Evolutionary conservation across 1,139 yeast genomes (phyloP).

Genomic region (Geotrichum aggregatum): DNA sequence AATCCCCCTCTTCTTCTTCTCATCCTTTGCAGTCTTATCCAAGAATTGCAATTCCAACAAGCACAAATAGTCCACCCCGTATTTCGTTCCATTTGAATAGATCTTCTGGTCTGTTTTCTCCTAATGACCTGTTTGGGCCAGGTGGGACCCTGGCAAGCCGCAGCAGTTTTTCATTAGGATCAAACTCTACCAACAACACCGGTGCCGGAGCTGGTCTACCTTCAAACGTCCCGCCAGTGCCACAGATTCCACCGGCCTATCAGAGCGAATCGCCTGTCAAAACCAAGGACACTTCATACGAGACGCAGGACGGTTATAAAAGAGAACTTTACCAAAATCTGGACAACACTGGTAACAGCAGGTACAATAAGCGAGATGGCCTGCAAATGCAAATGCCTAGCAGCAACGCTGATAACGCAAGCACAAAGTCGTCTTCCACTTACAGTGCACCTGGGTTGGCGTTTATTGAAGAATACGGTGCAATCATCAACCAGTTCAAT

Average conservation of each 20-base stretch:
- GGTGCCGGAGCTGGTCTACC: neutral
- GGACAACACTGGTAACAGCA: too few relatives aligned
- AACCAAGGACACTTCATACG: neutral
- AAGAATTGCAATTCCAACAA: neutral
- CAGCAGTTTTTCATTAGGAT: constrained; percentile 1
- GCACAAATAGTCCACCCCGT: constrained; percentile 22
- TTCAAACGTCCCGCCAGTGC: constrained; percentile 10
- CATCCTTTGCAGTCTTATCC: constrained; percentile 1
- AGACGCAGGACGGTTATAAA: neutral
- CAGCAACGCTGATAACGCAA: neutral
- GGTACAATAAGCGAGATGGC: neutral
- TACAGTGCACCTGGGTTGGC: constrained; percentile 9
- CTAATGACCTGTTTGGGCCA: constrained; percentile 11
- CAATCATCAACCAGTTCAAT: constrained; percentile 12
- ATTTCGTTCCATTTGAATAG: constrained; percentile 25
- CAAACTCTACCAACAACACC: neutral
- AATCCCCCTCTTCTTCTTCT: too few relatives aligned
- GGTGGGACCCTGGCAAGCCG: neutral
- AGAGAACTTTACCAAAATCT: neutral
- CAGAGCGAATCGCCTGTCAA: neutral
- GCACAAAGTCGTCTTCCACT: constrained; percentile 10
- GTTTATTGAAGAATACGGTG: constrained; percentile 18
- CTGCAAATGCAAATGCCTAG: neutral
- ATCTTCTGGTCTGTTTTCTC: constrained; percentile 21
- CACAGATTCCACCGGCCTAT: constrained; percentile 5